Evolutionary conservation across 768 basidiomycete species (phyloP).

Genomic region (Mycena vitilis): DNA sequence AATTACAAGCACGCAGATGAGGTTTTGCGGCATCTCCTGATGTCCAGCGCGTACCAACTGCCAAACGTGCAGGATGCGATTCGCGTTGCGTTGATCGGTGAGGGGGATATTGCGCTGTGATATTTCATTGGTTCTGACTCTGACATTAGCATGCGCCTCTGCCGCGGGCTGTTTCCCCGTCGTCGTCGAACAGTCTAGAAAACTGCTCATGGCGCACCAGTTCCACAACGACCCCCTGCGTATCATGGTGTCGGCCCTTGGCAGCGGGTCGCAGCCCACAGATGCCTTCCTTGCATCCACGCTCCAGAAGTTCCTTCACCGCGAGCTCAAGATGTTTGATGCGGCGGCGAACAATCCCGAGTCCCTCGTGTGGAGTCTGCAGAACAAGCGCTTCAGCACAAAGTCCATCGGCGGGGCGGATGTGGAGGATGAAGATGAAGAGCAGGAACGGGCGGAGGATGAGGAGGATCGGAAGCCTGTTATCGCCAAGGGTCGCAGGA

Average conservation of each 20-base stretch:
- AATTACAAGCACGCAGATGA: conserved; percentile 79
- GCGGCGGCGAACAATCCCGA: conserved; percentile 73
- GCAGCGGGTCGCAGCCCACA: conserved; percentile 74
- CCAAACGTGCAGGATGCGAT: conserved; percentile 75
- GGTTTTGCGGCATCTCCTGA: conserved; percentile 76
- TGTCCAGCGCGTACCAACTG: conserved; percentile 79
- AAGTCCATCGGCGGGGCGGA: conserved; percentile 53
- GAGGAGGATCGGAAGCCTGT: conserved; percentile 35
- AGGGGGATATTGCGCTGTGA: conserved; percentile 39
- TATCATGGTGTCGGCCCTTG: conserved; percentile 78
- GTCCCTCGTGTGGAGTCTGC: conserved; percentile 70
- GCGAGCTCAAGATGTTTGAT: conserved; percentile 81
- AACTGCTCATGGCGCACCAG: conserved; percentile 79
- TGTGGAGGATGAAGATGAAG: conserved; percentile 49
- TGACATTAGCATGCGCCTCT: conserved; percentile 76
- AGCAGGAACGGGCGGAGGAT: conserved; percentile 34
- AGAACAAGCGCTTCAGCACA: conserved; percentile 58
- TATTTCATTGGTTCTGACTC: conserved; percentile 3
- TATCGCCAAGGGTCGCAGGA: conserved; percentile 9
- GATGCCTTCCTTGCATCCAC: conserved; percentile 84
- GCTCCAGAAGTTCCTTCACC: conserved; percentile 84
- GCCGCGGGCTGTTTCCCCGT: conserved; percentile 62
- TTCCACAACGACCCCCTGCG: conserved; percentile 90
- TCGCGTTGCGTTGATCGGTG: conserved; percentile 83
- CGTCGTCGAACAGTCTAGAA: conserved; percentile 83